Evolutionary conservation across 1,284 basidiomycete genomes (phyloP), one percentile per base, ranked within the genome.

Genomic region (Erythrobasidium hasegawianum): DNA sequence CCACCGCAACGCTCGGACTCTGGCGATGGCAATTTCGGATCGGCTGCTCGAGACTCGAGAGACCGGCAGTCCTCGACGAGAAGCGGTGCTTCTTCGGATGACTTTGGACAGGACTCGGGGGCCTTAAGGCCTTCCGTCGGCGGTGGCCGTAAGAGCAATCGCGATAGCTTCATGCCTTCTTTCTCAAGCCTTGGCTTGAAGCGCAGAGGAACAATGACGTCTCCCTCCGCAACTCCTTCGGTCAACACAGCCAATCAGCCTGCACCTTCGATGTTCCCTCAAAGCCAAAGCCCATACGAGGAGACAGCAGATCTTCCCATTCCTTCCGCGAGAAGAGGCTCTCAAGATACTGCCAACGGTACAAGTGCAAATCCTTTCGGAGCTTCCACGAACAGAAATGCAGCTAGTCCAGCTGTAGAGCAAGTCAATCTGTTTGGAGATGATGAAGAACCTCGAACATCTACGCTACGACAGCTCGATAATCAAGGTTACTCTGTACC

Each of bases 401-500:
- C 40, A n/a, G 40, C 40, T 49, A 26, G 61, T 7, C 41, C 22
- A 22, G 26, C 39, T n/a, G 27, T 47, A 16, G 40, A 53, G 50
- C 50, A 24, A 26, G 50, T 24, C 20, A 16, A 24, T 43, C 27
- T 33, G 29, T 40, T 41, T 18, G 45, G 1, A 14, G 26, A 18
- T 24, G 52, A 18, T 4, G 33, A 11, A 26, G 59, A 47, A 8
- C 18, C 20, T 39, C 41, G 59, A 20, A 40, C 20, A 47, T 7
- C 49, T 49, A 53, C 16, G 16, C 16, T 7, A 8, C 38, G 33
- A 16, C 52, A 41, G 16, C 79, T 83, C 14, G 82, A 83, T 57
- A 73, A 75, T 0, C 81, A 82, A 56, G 82, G 82, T 5, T 83
- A 77, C 76, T 80, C 80, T 10, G 78, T 82, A 10, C 80, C 81